A percentile compares a stretch with the other conserved stretches of the same genome.
phyloP scores from a whole-genome alignment of 441 rosid species.

The Brassica hybrid region DNA sequence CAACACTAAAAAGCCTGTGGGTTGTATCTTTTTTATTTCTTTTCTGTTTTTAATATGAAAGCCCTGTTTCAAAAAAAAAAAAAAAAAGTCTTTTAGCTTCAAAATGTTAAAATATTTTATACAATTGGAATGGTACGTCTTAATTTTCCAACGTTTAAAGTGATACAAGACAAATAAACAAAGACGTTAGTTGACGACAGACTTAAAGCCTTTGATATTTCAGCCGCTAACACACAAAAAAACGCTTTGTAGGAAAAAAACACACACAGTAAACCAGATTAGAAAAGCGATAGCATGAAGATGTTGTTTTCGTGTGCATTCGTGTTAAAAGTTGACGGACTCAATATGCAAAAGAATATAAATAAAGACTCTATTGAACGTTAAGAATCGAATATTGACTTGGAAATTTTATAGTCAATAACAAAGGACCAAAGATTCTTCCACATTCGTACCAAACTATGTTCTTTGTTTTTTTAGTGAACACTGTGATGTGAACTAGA shows the following conservation, averaged over 20 bases:
- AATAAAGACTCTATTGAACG: conserved; percentile 4
- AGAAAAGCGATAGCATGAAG: conserved; percentile 3
- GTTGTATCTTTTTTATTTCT: no score
- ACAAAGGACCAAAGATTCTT: conserved; percentile 17
- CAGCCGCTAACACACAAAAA: background rate
- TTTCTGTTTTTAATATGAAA: no score
- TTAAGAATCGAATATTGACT: conserved; percentile 4
- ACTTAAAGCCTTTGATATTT: conserved; percentile 13
- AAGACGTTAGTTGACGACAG: conserved; percentile 13
- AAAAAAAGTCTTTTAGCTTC: background rate
- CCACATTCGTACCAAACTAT: conserved; percentile 4
- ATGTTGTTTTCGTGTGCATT: background rate
- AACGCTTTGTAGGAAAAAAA: background rate
- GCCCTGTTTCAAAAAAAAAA: no score
- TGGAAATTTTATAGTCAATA: conserved; percentile 6
- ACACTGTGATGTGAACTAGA: background rate
- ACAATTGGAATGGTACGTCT: background rate
- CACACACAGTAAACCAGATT: background rate
- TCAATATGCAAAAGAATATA: background rate
- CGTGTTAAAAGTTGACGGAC: background rate
- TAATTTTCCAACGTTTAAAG: conserved; percentile 18
- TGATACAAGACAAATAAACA: conserved; percentile 1
- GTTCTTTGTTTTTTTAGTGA: background rate
- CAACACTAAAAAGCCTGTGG: no score
- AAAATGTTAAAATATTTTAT: background rate